A percentile compares a stretch with the other conserved stretches of the same genome.
Evolutionary conservation across 2,329 filamentous ascomycete genomes (phyloP).

Genomic region (Trichophaea hybrida): DNA sequence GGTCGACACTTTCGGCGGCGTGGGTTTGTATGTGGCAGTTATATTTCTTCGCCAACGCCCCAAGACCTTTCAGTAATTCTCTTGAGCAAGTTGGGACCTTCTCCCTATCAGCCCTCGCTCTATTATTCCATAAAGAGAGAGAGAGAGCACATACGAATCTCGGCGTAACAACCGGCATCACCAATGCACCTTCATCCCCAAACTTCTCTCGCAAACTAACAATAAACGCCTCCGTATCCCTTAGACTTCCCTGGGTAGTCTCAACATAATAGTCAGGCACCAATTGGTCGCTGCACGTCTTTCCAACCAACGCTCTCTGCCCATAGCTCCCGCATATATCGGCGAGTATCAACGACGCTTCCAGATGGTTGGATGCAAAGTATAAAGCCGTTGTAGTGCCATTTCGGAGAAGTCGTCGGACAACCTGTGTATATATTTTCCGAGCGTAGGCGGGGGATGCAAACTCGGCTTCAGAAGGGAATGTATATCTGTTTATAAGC

Average conservation of each 20-base stretch:
- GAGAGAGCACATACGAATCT: slow-evolving; percentile 21
- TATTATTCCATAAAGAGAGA: not conserved
- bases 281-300: slow-evolving; percentile 30
- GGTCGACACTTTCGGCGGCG: slow-evolving; percentile 25
- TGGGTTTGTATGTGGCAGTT: slow-evolving; percentile 24
- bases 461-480: slow-evolving; percentile 49
- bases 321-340: slow-evolving; percentile 40
- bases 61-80: slow-evolving; percentile 42
- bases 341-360: slow-evolving; percentile 44
- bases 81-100: slow-evolving; percentile 36
- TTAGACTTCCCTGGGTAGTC: slow-evolving; percentile 18
- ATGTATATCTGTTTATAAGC: slow-evolving; percentile 34
- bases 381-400: slow-evolving; percentile 49
- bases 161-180: slow-evolving; percentile 30
- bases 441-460: slow-evolving; percentile 40
- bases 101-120: not conserved
- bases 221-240: slow-evolving; percentile 24
- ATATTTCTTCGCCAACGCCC: slow-evolving; percentile 38
- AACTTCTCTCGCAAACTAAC: slow-evolving; percentile 13
- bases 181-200: slow-evolving; percentile 15
- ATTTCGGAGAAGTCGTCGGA: slow-evolving; percentile 46
- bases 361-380: slow-evolving; percentile 43
- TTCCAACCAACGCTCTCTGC: slow-evolving; percentile 47
- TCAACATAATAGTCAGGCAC: slow-evolving; percentile 25
- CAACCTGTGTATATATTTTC: slow-evolving; percentile 39